These are phyloP conservation scores for Cucurbitaria berberidis DNA, from an alignment of 2,329 filamentous ascomycete genomes.

Conservation along the genomic window DNA sequence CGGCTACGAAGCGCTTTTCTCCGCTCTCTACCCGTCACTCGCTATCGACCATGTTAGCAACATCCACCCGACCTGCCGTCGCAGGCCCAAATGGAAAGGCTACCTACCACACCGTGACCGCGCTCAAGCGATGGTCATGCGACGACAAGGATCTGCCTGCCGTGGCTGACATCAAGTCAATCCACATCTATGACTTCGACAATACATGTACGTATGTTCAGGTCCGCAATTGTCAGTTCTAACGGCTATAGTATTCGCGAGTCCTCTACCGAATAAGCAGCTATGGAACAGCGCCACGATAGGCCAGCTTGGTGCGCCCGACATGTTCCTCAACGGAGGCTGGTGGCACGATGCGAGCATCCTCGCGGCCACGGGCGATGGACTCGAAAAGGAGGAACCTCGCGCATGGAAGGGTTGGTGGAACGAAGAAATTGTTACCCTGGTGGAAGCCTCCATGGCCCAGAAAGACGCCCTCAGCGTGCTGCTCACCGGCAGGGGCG, in stretches of 20 bases:
- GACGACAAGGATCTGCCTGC: constrained; percentile 75
- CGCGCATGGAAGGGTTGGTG: constrained; percentile 92
- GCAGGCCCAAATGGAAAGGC: constrained; percentile 36
- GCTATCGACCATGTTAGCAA: constrained; percentile 40
- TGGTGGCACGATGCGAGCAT: constrained; percentile 98
- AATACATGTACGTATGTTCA: constrained; percentile 73
- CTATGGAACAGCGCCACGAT: constrained; percentile 84
- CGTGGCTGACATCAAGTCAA: constrained; percentile 71
- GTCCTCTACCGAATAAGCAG: constrained; percentile 84
- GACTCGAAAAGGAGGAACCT: constrained; percentile 79
- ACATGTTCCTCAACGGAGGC: constrained; percentile 80
- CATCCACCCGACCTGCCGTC: constrained; percentile 38
- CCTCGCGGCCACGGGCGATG: constrained; percentile 83
- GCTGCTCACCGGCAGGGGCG: constrained; percentile 84
- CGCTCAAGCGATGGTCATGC: constrained; percentile 84
- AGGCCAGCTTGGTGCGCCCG: constrained; percentile 75
- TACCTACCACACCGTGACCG: constrained; percentile 67
- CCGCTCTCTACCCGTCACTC: constrained; percentile 25
- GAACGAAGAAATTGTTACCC: constrained; percentile 86
- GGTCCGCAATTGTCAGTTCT: constrained; percentile 6
- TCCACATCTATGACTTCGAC: constrained; percentile 98
- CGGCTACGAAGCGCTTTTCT: constrained; percentile 24
- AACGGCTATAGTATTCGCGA: constrained; percentile 75
- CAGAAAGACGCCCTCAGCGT: constrained; percentile 86
- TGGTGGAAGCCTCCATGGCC: constrained; percentile 79